Conservation (phyloP, 2,329 filamentous ascomycete species). For the Aspergillus felis region DNA sequence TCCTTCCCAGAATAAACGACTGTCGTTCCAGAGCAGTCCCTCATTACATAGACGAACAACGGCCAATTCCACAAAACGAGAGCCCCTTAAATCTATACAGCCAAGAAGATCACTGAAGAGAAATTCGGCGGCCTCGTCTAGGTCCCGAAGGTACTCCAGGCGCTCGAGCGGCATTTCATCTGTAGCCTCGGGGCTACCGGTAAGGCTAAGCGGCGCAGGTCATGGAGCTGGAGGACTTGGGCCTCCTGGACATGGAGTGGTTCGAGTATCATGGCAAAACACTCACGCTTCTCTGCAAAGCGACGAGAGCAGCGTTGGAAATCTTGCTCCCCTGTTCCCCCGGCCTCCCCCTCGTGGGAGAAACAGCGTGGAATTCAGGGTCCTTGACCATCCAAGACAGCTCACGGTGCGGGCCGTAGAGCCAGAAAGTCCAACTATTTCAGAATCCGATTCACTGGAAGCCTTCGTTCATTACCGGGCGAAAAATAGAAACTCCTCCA, state of each 20-base stretch:
- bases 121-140: conserved; percentile 32
- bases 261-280: conserved; percentile 38
- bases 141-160: conserved; percentile 34
- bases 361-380: conserved; percentile 21
- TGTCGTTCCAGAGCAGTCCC: conserved; percentile 28
- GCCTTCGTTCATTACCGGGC: conserved; percentile 38
- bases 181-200: conserved; percentile 34
- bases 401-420: conserved; percentile 30
- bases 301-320: conserved; percentile 33
- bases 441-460: conserved; percentile 35
- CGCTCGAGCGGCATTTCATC: conserved; percentile 37
- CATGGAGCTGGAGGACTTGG: conserved; percentile 40
- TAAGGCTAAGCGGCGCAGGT: conserved; percentile 40
- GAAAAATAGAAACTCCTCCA: conserved; percentile 36
- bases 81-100: conserved; percentile 35
- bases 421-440: conserved; percentile 27
- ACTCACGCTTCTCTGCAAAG: conserved; percentile 31
- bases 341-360: conserved; percentile 28
- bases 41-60: conserved; percentile 26
- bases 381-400: conserved; percentile 19
- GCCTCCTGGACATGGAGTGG: conserved; percentile 32
- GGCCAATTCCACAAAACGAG: conserved; percentile 28
- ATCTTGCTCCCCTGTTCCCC: conserved; percentile 34
- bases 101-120: conserved; percentile 33
- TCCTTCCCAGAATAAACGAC: conserved; percentile 22